Evolutionary conservation across 352 stramenopile genomes (phyloP), one percentile per base, ranked within the genome.

Genomic region (Globisporangium apiculatum): DNA sequence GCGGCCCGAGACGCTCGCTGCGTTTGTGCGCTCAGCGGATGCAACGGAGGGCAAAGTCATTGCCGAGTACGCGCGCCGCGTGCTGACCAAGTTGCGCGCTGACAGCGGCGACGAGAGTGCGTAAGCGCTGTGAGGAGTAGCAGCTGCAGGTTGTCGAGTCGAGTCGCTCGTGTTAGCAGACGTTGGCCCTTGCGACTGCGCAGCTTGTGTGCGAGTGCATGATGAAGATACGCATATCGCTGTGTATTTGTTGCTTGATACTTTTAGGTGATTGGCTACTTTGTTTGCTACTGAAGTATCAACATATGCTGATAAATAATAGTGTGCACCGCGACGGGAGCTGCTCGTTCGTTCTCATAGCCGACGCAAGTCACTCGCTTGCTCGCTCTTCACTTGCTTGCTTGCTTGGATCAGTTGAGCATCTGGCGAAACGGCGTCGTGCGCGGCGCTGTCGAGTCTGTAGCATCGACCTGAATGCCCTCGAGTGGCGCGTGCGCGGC

Each of bases 81-180:
- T 96, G 64, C 64, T 96, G 46, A 76, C 75, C 52, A 96, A 95
- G 69, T 73, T 96, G 55, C 90, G 89, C 67, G 64, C 77, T 14
- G 86, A 94, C 60, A 95, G 84, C 42, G 85, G 83, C 42, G 82
- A 92, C 56, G 82, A 94, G 66, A 89, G 80, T 61, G 75, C 86
- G 24, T 91, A 86, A 51, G 38, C 50, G 37, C 11, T 31, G 24
- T 31, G 24, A 31, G 24, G 24, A 31, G 24, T 31, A 31, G 24
- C 24, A 31, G 24, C 24, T 31, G 24, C 24, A 31, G 24, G 24
- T 31, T 31, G 24, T 31, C 24, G 24, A 31, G 24, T 31, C 24
- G 24, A 31, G 24, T 31, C 2, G 24, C 24, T 31, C 24, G 24
- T 31, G 24, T 31, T 31, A 31, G 24, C 24, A 3, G 24, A 31